phyloP scores from a whole-genome alignment of 139 green algal species.

The Haematococcus sp. region DNA sequence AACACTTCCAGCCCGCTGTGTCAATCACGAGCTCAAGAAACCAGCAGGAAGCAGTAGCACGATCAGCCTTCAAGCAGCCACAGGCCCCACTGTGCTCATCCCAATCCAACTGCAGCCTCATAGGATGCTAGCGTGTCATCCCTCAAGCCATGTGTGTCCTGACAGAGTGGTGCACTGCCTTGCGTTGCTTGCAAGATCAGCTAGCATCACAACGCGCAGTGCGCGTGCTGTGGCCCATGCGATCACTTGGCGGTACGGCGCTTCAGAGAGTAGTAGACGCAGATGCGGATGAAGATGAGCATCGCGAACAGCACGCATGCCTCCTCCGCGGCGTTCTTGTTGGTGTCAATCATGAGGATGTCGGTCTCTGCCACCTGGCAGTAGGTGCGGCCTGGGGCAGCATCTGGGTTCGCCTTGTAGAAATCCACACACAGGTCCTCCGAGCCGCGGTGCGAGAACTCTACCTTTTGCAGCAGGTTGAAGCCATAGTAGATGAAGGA shows the following conservation, averaged over 20 bases:
- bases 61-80: too few relatives aligned
- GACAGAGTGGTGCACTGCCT: too few relatives aligned
- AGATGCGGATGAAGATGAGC: conserved; percentile 43
- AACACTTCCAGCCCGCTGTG: too few relatives aligned
- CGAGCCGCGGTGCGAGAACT: conserved; percentile 29
- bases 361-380: background rate
- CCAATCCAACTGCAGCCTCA: too few relatives aligned
- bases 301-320: conserved; percentile 46
- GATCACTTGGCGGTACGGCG: background rate
- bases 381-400: background rate
- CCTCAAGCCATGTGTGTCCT: too few relatives aligned
- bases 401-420: conserved; percentile 3
- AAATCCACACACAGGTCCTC: background rate
- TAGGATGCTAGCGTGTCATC: too few relatives aligned
- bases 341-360: background rate
- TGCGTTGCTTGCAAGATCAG: too few relatives aligned
- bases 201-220: too few relatives aligned
- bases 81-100: too few relatives aligned
- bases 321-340: conserved; percentile 14
- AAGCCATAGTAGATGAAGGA: conserved; percentile 64
- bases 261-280: conserved; percentile 42
- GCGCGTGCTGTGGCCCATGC: too few relatives aligned
- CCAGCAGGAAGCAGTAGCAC: too few relatives aligned
- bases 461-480: conserved; percentile 58
- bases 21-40: too few relatives aligned